These are phyloP conservation scores for Vitis hybrid DNA, from an alignment of 177 flowering plant genomes.

Conservation along the genomic window DNA sequence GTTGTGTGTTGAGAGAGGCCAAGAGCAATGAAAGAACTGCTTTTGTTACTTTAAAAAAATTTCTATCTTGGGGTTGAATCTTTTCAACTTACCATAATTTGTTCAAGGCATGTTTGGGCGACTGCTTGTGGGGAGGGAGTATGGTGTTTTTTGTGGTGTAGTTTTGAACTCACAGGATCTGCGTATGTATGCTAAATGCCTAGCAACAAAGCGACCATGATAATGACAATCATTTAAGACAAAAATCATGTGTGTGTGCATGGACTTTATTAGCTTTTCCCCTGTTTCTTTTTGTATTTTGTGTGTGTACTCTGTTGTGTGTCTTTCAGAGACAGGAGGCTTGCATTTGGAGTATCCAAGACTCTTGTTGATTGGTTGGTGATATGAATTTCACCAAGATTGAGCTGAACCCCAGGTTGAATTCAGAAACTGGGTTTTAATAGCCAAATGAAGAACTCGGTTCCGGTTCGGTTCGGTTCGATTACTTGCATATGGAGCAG, in stretches of 20 bases:
- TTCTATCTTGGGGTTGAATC: background rate
- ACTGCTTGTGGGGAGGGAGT: no score
- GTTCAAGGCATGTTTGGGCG: background rate
- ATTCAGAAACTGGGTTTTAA: no score
- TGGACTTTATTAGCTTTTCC: background rate
- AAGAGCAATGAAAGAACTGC: conserved; percentile 5
- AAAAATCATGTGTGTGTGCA: background rate
- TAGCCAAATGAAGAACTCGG: no score
- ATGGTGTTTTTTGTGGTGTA: background rate
- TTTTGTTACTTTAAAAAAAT: background rate
- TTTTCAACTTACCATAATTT: background rate
- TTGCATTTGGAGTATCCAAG: no score
- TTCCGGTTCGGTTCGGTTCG: no score
- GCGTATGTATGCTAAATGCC: background rate
- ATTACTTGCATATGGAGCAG: no score
- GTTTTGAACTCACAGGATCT: background rate
- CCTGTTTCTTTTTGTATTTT: background rate
- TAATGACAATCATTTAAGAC: conserved; percentile 10
- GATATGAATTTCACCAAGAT: no score
- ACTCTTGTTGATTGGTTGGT: no score
- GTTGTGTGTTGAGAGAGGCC: conserved; percentile 7
- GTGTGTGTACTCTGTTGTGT: background rate
- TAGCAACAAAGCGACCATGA: background rate
- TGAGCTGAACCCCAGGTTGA: no score
- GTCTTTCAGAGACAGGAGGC: background rate